These are phyloP conservation scores for Eucalyptus dawsonii DNA, from an alignment of 345 rosid species.

Conservation along the genomic window DNA sequence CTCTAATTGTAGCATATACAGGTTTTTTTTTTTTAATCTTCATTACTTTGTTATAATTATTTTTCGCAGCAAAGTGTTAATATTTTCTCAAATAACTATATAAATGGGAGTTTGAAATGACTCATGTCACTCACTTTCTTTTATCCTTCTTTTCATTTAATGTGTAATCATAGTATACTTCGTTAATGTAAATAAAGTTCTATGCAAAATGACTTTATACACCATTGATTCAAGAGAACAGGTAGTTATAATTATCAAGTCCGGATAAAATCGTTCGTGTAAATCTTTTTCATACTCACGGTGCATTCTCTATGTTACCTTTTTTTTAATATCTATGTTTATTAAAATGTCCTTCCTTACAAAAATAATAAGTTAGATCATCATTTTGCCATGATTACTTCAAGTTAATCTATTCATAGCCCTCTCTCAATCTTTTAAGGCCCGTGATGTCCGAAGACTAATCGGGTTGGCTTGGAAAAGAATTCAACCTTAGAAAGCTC, in stretches of 20 bases:
- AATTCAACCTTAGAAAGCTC: background rate
- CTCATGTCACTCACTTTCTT: background rate
- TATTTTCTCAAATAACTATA: background rate
- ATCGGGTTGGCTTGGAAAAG: background rate
- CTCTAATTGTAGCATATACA: background rate
- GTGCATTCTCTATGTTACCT: background rate
- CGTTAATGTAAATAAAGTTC: background rate
- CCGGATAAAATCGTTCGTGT: background rate
- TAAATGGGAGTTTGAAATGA: background rate
- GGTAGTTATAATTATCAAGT: background rate
- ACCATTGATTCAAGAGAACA: background rate
- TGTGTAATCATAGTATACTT: background rate
- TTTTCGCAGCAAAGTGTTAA: background rate
- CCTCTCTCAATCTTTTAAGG: background rate
- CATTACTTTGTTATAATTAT: background rate
- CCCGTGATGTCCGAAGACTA: background rate
- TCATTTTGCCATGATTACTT: background rate
- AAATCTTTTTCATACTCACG: background rate
- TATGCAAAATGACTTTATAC: background rate
- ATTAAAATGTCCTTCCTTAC: background rate
- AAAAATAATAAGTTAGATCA: background rate
- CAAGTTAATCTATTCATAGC: background rate
- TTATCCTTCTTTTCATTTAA: background rate
- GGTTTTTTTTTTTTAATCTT: too few species aligned
- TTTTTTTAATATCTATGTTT: background rate